Base-by-base conservation (phyloP, 306 rosid species). In the Lotus japonicus region DNA sequence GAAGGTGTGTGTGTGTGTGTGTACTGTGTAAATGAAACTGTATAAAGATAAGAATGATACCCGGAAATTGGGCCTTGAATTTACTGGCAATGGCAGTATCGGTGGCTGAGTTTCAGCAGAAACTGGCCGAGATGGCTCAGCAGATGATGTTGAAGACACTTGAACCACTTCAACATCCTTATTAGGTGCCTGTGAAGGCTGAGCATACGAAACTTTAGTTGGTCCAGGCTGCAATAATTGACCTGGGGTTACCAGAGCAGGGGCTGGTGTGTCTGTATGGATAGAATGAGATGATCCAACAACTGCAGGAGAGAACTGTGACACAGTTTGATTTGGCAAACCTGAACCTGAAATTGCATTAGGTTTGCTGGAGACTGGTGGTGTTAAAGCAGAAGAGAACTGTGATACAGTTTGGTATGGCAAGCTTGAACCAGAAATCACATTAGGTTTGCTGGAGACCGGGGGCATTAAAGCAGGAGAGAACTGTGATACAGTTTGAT, bases 81-180 rank as follows among this genome's bases (percentile, higher is more conserved):
- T 65, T 41, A 72, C 72, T 12, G 97, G 97, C 66, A 89, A 71
- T n/a, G 96, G 96, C 77, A 92, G 80, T 76, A 90, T 86, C 50
- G 96, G 95, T 9, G 92, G 91, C 74, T 86, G 92, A 46, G 81
- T 54, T 78, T 83, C 95, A 12, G 92, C 52, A 16, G 85, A 72
- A 70, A 80, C 80, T 23, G 87, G 73, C 35, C 71, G 43, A 35
- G 82, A 62, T 38, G 55, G 78, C 58, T 86, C 89, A 11, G 81
- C 68, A 53, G 88, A 54, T 62, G 89, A 38, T 35, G 80, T 50
- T 9, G 91, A 81, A 35, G 88, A 82, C 61, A 78, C 86, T 61
- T 83, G 86, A 80, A 92, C 84, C 57, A 88, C 91, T 69, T 92
- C 97, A 65, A 89, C 94, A 74, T 89, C 91, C 83, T 86, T 88